Base-by-base conservation (phyloP, 116 monocot genomes). In the Phalaenopsis hybrid region DNA sequence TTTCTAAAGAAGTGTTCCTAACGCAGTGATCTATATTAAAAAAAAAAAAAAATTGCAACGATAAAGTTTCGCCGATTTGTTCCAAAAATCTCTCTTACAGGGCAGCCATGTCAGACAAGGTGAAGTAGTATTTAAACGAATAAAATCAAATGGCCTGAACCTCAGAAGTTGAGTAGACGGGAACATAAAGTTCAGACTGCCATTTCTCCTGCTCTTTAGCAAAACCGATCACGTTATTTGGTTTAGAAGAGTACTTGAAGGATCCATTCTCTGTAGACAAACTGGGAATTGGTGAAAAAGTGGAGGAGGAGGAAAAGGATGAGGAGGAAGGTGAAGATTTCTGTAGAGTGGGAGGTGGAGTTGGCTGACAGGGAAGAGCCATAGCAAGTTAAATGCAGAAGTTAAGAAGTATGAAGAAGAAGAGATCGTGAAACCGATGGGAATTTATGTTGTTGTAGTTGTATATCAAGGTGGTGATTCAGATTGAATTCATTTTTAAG, bases 81-180 rank as follows among this genome's bases (percentile, higher is more conserved):
- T 50, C 12, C 1, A 50, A 50, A 50, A 15, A 3, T 3, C 12
- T 55, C 55, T 15, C 15, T 55, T 55, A 12, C 55, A 16, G 4
- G 12, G 55, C 2, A 73, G 41, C 5, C 1, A 41, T 37, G 21
- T 5, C 41, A 37, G 8, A 37, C 1, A 15, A 7, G 34, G 33
- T 4, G 6, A 4, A 73, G 45, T 1, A 75, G 4, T 43, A 51
- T 77, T 75, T 75, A 75, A 13, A 21, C 4, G 6, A 18, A 44
- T 0, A 50, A 77, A 3, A 52, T 10, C 28, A 77, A 51, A 45
- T 33, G 1, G 10, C 10, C 5, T 74, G 45, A 75, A 77, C 77
- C 77, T 77, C 51, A 77, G 48, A 77, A 77, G 77, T 52, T 23
- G 77, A 77, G 51, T 77, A 77, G 51, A 77, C 51, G 6, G 77